A percentile compares a stretch with the other conserved stretches of the same genome.
Conservation (phyloP, 2,329 filamentous ascomycete species). For the Penicillium crustosum region DNA sequence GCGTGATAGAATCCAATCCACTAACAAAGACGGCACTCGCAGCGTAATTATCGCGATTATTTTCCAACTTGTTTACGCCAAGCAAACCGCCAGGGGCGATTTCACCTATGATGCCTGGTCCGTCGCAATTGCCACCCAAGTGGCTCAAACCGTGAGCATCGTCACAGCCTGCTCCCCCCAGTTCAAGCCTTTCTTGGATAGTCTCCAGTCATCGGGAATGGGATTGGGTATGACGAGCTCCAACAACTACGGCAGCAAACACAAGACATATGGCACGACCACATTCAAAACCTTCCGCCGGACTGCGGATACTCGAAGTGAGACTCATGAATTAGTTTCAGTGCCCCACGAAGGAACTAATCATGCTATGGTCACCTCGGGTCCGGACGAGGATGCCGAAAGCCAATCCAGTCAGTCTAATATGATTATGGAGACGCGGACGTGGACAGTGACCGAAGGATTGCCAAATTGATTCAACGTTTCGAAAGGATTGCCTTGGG, state of each 20-base stretch:
- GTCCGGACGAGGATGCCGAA: conserved; percentile 23
- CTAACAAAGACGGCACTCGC: neutral
- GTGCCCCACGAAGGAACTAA: conserved; percentile 12
- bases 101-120: conserved; percentile 25
- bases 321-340: conserved; percentile 17
- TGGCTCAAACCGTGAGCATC: conserved; percentile 29
- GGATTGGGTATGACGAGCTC: conserved; percentile 18
- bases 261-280: conserved; percentile 16
- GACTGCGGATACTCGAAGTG: conserved; percentile 9
- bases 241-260: conserved; percentile 15
- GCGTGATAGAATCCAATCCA: neutral
- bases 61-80: conserved; percentile 24
- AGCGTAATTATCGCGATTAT: conserved; percentile 29
- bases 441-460: conserved; percentile 24
- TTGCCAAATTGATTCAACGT: neutral
- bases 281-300: conserved; percentile 13
- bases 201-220: conserved; percentile 32
- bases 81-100: conserved; percentile 14
- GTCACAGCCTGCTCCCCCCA: conserved; percentile 32
- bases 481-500: neutral
- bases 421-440: conserved; percentile 31
- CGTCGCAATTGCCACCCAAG: conserved; percentile 17
- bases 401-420: conserved; percentile 29
- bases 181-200: conserved; percentile 34
- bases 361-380: conserved; percentile 15